Percentiles rank a stretch among this genome's conserved stretches.
Evolutionary conservation across 257 asterid genomes (phyloP).

Genomic region (Agastache rugosa): DNA sequence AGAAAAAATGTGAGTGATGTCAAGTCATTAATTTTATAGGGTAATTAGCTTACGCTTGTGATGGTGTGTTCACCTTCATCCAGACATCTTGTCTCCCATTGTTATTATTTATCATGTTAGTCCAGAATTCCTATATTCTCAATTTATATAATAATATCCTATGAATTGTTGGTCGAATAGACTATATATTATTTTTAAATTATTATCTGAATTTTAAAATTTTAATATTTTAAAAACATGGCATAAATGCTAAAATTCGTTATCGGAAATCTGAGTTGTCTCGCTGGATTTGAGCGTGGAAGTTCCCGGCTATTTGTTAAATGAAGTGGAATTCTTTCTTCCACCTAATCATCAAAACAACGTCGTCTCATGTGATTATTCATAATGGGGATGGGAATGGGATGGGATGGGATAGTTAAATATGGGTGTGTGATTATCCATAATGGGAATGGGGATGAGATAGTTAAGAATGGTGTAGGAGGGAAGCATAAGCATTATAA

Average conservation of each 20-base stretch:
- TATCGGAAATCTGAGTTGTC: no score
- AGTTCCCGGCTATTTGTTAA: no score
- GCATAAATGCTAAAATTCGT: no score
- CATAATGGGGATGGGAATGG: neutral
- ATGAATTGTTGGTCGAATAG: no score
- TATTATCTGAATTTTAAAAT: no score
- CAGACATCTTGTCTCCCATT: neutral
- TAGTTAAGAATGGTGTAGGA: constrained; percentile 17
- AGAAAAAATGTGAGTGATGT: constrained; percentile 20
- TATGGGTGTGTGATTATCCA: neutral
- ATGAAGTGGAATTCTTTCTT: neutral
- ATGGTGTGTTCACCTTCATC: neutral
- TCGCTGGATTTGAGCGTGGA: no score
- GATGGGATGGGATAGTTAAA: no score
- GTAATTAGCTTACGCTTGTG: neutral
- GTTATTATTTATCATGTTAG: no score
- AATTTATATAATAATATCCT: neutral
- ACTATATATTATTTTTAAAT: no score
- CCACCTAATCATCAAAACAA: no score
- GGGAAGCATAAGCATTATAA: neutral
- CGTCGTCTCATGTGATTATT: neutral
- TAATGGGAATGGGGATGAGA: neutral
- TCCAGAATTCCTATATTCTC: no score
- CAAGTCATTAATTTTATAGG: constrained; percentile 8
- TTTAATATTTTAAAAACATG: no score